Percentiles rank a stretch among this genome's conserved stretches.
Evolutionary conservation across 495 filamentous ascomycete genomes (phyloP).

Genomic region (Viridothelium virens): DNA sequence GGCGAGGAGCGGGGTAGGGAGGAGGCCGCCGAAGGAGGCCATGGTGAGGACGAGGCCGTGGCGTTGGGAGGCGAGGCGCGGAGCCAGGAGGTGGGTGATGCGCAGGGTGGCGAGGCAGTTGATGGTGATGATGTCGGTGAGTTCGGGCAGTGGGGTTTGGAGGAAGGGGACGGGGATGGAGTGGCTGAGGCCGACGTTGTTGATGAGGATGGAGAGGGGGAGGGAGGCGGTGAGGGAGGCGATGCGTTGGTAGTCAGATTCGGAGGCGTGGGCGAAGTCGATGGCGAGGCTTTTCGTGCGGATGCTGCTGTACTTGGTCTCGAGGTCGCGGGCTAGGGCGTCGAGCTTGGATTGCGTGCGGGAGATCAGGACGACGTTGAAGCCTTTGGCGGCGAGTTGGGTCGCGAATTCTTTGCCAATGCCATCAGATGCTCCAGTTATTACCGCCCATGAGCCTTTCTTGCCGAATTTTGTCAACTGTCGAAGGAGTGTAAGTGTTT

Average conservation of each 20-base stretch:
- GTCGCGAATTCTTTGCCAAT: conserved; percentile 93
- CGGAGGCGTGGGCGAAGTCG: conserved; percentile 76
- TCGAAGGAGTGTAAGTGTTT: conserved; percentile 12
- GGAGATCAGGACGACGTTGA: conserved; percentile 88
- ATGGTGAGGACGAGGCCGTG: conserved; percentile 91
- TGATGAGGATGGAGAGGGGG: conserved; percentile 82
- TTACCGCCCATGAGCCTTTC: conserved; percentile 86
- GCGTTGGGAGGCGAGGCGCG: conserved; percentile 72
- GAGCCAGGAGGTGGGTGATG: conserved; percentile 74
- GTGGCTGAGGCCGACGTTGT: conserved; percentile 95
- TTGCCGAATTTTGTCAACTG: conserved; percentile 87
- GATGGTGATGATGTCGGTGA: conserved; percentile 84
- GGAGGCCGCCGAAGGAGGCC: conserved; percentile 86
- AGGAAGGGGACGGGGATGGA: conserved; percentile 85
- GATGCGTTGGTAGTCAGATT: conserved; percentile 68
- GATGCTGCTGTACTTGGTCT: conserved; percentile 51
- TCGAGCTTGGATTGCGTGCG: conserved; percentile 87
- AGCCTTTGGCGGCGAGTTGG: conserved; percentile 83
- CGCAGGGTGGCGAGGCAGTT: conserved; percentile 86
- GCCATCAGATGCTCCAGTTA: conserved; percentile 94
- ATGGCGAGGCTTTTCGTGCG: conserved; percentile 72
- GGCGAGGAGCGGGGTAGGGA: conserved; percentile 86
- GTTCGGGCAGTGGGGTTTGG: conserved; percentile 65
- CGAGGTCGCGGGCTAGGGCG: conserved; percentile 65
- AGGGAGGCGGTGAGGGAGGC: conserved; percentile 57